phyloP scores from a whole-genome alignment of 2,329 filamentous ascomycete species.

The Penicillium hordei region DNA sequence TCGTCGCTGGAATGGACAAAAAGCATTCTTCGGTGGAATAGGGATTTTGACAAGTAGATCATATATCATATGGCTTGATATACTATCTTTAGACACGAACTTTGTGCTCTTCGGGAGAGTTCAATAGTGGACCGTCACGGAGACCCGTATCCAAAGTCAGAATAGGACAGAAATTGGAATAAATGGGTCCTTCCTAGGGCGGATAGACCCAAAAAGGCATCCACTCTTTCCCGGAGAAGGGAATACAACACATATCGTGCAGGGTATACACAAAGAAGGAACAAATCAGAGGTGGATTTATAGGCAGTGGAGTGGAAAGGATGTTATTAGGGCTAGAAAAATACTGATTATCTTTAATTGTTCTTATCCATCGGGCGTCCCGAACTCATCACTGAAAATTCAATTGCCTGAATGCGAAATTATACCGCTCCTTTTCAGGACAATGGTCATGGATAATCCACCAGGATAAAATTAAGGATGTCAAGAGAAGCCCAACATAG shows the following conservation, averaged over 20 bases:
- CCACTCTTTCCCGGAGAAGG: background rate
- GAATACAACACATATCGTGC: background rate
- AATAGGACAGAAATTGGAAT: background rate
- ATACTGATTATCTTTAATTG: background rate
- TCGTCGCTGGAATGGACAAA: slow-evolving; percentile 14
- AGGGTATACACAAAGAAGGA: background rate
- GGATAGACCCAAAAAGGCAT: background rate
- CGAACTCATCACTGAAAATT: background rate
- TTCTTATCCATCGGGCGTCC: background rate
- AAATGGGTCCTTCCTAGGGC: background rate
- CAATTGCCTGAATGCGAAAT: background rate
- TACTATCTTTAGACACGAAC: slow-evolving; percentile 17
- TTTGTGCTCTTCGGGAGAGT: slow-evolving; percentile 6
- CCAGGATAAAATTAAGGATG: background rate
- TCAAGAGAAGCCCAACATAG: background rate
- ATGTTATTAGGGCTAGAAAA: background rate
- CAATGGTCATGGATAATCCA: background rate
- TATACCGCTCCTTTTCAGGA: background rate
- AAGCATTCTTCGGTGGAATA: slow-evolving; percentile 4
- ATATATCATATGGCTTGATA: background rate
- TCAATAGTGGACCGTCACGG: slow-evolving; percentile 10
- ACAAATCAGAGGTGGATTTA: background rate
- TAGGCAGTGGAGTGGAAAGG: background rate
- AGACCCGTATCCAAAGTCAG: slow-evolving; percentile 14
- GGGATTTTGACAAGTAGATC: background rate